Evolutionary conservation across 345 rosid genomes (phyloP), one percentile per base, ranked within the genome.

Genomic region (Citrus inodora): DNA sequence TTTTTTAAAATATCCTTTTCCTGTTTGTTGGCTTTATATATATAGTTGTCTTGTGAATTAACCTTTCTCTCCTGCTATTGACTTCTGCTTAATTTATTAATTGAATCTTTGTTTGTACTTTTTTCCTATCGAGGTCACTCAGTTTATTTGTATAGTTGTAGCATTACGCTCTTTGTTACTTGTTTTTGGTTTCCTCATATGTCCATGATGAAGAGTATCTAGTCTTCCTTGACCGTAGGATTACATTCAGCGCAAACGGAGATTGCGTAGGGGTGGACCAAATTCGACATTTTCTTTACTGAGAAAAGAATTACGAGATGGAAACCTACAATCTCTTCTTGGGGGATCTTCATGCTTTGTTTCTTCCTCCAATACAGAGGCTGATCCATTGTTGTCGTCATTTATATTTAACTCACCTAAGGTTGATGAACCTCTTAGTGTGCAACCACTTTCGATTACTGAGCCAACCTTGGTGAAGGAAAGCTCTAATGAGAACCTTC

Each of bases 1-100:
- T 85, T 90, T 7, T 88, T 90, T n/a, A 92, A 86, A 87, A 91
- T 91, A 94, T 94, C 98, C 98, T 89, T 87, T 73, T 53, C 22
- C 42, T 32, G 38, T 17, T 4, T 35, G 28, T 70, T 78, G 72
- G 58, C 10, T 75, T 25, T 68, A 19, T 24, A 72, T 67, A 5
- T 33, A 33, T 7, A 35, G 66, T 33, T 8, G 2, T 21, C 25
- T 48, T 35, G 62, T 28, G 7, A 56, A 28, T 30, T 27, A 33
- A 27, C 59, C 35, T 56, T 28, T 27, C 22, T 40, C 46, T 75
- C 35, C n/a, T 65, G 61, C 71, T 32, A 6, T 3, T 65, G 9
- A 51, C 30, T 35, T 53, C 58, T 53, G 58, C 58, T 53, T 53
- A 53, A 53, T 53, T 53, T 53, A 53, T 53, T 53, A 53, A 4